A percentile compares a stretch with the other conserved stretches of the same genome.
These are phyloP conservation scores for Skeletonema grethae DNA, from an alignment of 108 stramenopile species.

Conservation along the genomic window DNA sequence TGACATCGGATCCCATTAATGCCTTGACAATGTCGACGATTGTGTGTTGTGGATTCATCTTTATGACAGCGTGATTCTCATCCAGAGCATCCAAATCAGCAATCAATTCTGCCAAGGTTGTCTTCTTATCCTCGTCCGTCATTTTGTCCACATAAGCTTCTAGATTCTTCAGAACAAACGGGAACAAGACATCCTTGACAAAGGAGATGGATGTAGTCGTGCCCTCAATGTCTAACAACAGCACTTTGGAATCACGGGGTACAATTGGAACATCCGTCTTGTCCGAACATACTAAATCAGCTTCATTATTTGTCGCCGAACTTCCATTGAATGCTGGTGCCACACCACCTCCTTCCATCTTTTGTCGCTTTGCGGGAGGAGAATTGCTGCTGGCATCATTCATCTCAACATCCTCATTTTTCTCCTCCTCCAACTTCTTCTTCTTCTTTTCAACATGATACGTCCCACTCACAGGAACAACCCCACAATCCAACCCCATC, in stretches of 20 bases:
- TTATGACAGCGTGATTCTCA: not conserved
- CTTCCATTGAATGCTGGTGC: conserved; percentile 61
- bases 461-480: conserved; percentile 53
- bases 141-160: conserved; percentile 38
- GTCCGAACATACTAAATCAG: conserved; percentile 41
- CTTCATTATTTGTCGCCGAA: conserved; percentile 46
- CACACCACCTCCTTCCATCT: not conserved
- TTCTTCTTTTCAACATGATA: conserved; percentile 26
- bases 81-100: conserved; percentile 28
- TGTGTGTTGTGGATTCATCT: conserved; percentile 13
- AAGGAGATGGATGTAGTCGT: conserved; percentile 93
- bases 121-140: conserved; percentile 4
- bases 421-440: too few relatives aligned
- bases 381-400: conserved; percentile 12
- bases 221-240: conserved; percentile 95
- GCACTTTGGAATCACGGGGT: conserved; percentile 74
- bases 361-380: conserved; percentile 41
- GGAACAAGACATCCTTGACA: conserved; percentile 90
- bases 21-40: conserved; percentile 53
- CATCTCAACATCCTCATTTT: conserved; percentile 3
- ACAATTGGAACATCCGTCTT: conserved; percentile 59
- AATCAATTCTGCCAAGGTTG: conserved; percentile 21
- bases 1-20: conserved; percentile 78
- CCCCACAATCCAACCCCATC: conserved; percentile 73
- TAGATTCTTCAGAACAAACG: conserved; percentile 50